Percentiles rank a stretch among this genome's conserved stretches.
phyloP scores from a whole-genome alignment of 208 protist genomes.

The Crithidia fasciculata region DNA sequence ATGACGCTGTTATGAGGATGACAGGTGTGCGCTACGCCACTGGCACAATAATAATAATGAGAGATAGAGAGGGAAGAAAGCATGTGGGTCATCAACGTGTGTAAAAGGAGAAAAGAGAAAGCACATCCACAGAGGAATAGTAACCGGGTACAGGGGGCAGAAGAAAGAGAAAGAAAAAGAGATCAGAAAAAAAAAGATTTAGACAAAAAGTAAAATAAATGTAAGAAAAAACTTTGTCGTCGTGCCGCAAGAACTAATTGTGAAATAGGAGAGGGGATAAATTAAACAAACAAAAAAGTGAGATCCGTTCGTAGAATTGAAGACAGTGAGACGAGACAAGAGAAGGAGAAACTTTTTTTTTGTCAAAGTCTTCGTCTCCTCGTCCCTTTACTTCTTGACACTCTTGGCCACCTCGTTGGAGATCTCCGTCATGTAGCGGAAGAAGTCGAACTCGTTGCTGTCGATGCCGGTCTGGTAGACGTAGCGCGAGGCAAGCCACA shows the following conservation, averaged over 20 bases:
- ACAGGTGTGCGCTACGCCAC: too few relatives aligned
- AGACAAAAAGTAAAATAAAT: background rate
- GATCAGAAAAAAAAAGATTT: background rate
- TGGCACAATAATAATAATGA: too few relatives aligned
- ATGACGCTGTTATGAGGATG: too few relatives aligned
- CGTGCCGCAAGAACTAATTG: too few relatives aligned
- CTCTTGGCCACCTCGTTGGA: slow-evolving; percentile 35
- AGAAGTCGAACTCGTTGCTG: slow-evolving; percentile 92
- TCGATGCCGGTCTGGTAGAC: slow-evolving; percentile 90
- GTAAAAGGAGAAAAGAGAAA: too few relatives aligned
- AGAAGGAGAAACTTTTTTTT: background rate
- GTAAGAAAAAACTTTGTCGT: background rate
- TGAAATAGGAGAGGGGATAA: too few relatives aligned
- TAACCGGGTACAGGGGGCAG: too few relatives aligned
- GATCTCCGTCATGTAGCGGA: slow-evolving; percentile 85
- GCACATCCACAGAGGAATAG: too few relatives aligned
- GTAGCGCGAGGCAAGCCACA: slow-evolving; percentile 93
- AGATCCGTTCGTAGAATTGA: background rate
- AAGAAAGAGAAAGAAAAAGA: slow-evolving; percentile 18
- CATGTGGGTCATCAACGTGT: too few relatives aligned
- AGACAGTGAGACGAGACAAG: background rate
- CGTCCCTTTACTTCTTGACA: slow-evolving; percentile 14
- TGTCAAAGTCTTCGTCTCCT: background rate
- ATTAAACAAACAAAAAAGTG: background rate
- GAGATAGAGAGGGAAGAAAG: too few relatives aligned